phyloP scores from a whole-genome alignment of 2,329 filamentous ascomycete genomes.

The Ceratocystis variospora region DNA sequence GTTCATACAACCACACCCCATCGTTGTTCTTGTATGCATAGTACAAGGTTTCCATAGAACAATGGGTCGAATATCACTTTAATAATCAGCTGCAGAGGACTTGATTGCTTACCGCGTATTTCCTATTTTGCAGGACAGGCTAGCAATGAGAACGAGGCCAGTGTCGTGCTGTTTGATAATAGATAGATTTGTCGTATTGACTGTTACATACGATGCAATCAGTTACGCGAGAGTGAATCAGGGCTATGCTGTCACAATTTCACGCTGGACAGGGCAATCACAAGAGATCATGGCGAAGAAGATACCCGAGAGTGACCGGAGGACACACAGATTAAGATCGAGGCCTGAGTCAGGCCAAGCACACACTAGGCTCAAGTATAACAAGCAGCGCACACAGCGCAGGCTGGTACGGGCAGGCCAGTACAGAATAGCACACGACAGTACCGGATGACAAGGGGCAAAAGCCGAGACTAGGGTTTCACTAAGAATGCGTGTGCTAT shows the following conservation, averaged over 20 bases:
- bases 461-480: not conserved
- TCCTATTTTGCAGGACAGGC: not conserved
- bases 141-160: not conserved
- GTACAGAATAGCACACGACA: not conserved
- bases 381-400: not conserved
- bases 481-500: not conserved
- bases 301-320: not conserved
- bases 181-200: not conserved
- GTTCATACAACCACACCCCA: not conserved
- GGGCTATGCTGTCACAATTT: not conserved
- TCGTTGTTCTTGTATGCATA: not conserved
- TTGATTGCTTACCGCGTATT: not conserved
- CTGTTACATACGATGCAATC: not conserved
- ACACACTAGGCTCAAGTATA: not conserved
- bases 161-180: not conserved
- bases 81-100: not conserved
- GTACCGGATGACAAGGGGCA: constrained; percentile 1
- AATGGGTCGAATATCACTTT: not conserved
- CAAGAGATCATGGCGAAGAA: not conserved
- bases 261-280: not conserved
- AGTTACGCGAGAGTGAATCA: not conserved
- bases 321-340: not conserved
- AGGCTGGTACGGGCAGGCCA: not conserved
- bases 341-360: not conserved
- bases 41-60: not conserved